These are phyloP conservation scores for Microbotryum lychnidis-dioicae DNA, from an alignment of 1,284 basidiomycete genomes.

Conservation along the genomic window DNA sequence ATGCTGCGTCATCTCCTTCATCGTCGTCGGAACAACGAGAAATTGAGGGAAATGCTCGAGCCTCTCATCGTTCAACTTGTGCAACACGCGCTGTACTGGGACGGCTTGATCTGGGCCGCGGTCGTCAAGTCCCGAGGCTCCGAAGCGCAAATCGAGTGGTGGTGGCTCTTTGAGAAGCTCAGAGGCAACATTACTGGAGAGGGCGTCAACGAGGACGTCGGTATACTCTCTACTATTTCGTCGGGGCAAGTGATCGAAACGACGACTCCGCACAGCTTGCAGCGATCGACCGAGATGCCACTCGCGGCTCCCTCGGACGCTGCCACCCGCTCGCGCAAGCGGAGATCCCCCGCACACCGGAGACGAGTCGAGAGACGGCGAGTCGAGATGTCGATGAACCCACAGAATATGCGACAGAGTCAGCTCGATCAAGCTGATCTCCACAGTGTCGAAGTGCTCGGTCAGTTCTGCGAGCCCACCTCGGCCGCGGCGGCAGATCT, in stretches of 20 bases:
- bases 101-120: constrained; percentile 18
- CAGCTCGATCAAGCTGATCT: no score
- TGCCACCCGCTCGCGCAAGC: neutral
- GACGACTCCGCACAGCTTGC: no score
- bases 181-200: neutral
- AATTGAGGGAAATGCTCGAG: constrained; percentile 1
- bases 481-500: neutral
- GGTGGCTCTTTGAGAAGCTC: neutral
- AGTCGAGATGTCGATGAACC: no score
- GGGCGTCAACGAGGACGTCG: neutral
- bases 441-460: neutral
- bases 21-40: neutral
- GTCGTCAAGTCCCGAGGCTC: neutral
- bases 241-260: no score
- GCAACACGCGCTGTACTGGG: constrained; percentile 19
- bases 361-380: neutral
- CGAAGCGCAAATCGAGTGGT: constrained; percentile 4
- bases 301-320: neutral
- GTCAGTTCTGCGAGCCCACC: neutral
- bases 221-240: neutral
- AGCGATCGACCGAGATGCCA: no score
- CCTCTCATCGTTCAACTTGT: constrained; percentile 19
- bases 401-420: no score
- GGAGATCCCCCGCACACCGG: neutral
- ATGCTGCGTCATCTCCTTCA: constrained; percentile 11